phyloP scores from a whole-genome alignment of 169 alveolate genomes.

The Fabrea salina region DNA sequence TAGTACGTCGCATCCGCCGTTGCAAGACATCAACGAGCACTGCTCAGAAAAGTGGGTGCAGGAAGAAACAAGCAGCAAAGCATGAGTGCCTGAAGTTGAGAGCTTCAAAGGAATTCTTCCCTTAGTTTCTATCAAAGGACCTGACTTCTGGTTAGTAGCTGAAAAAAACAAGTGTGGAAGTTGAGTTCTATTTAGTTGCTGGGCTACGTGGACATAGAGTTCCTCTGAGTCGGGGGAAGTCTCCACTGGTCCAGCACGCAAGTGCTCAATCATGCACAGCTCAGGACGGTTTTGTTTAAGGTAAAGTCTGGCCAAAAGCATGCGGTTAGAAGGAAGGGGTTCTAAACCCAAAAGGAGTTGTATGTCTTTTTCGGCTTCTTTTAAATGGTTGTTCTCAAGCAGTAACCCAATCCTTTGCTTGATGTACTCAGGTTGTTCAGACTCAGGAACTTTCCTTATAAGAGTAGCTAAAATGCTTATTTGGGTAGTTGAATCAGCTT shows the following conservation, averaged over 20 bases:
- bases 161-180: background rate
- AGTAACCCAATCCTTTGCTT: background rate
- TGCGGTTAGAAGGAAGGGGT: background rate
- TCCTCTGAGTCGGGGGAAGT: background rate
- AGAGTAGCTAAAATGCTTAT: slow-evolving; percentile 3
- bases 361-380: slow-evolving; percentile 14
- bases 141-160: background rate
- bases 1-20: background rate
- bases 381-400: background rate
- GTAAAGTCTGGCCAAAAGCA: background rate
- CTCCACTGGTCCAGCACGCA: background rate
- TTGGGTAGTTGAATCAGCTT: background rate
- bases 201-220: background rate
- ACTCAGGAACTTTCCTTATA: background rate
- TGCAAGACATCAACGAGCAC: background rate
- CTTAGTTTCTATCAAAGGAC: background rate
- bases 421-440: background rate
- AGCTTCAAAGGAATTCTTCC: background rate
- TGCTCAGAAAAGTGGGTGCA: background rate
- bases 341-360: background rate
- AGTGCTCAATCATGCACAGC: background rate
- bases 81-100: background rate
- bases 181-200: background rate
- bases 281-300: background rate
- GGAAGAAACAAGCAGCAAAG: background rate